Conservation (phyloP, 441 rosid genomes). For the Isatis lusitanica region DNA sequence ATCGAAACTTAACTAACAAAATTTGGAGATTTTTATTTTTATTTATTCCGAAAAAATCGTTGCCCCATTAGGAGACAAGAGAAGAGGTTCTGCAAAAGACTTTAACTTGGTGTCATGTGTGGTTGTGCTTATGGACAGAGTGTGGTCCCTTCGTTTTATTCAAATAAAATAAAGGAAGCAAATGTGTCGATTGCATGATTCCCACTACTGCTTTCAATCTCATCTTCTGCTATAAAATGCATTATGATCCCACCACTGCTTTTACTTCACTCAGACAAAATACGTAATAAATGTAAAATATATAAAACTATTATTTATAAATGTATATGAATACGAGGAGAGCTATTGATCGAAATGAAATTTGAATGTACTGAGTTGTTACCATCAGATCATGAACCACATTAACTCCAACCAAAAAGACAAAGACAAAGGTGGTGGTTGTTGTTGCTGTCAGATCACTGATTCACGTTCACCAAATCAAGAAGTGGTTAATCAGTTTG, state of each 20-base stretch:
- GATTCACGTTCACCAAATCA: slow-evolving; percentile 33
- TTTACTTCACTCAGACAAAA: slow-evolving; percentile 29
- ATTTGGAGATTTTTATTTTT: neutral
- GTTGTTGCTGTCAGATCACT: slow-evolving; percentile 31
- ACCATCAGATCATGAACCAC: slow-evolving; percentile 35
- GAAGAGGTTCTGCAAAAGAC: slow-evolving; percentile 40
- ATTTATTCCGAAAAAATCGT: slow-evolving; percentile 26
- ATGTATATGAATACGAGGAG: slow-evolving; percentile 41
- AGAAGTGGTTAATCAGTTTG: slow-evolving; percentile 25
- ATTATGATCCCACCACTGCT: slow-evolving; percentile 34
- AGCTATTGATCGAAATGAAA: slow-evolving; percentile 26
- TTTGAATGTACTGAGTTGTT: slow-evolving; percentile 35
- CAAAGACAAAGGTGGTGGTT: slow-evolving; percentile 27
- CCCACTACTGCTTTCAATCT: slow-evolving; percentile 35
- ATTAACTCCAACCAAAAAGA: slow-evolving; percentile 35
- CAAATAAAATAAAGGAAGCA: slow-evolving; percentile 9
- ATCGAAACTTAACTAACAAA: slow-evolving; percentile 29
- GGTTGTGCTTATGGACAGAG: slow-evolving; percentile 37
- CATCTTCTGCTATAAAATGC: slow-evolving; percentile 23
- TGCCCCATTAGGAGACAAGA: slow-evolving; percentile 45
- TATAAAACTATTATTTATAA: too few relatives aligned
- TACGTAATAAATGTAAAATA: slow-evolving; percentile 4
- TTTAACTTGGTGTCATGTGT: slow-evolving; percentile 41
- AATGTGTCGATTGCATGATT: slow-evolving; percentile 42
- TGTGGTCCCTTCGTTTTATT: slow-evolving; percentile 29